Evolutionary conservation across 2,329 filamentous ascomycete species (phyloP), one percentile per base, ranked within the genome.

Genomic region (Trichocomaceae sp.): DNA sequence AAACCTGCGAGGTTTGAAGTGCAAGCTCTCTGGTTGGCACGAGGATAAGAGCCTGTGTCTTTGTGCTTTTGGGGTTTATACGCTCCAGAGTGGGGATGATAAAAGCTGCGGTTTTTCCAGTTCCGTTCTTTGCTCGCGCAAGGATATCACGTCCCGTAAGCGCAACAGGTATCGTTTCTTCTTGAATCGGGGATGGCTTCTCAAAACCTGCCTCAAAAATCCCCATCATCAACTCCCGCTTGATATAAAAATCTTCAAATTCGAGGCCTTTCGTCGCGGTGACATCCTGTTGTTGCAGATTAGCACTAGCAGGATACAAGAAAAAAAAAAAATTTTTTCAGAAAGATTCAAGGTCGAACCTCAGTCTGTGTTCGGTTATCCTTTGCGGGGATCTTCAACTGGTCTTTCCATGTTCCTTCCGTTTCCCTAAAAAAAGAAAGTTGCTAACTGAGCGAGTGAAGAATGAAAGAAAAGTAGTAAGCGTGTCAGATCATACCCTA

Each of bases 121-220:
- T 99, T 60, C 93, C 93, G 72, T 99, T 99, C 79, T 99, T 99
- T 62, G 93, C 93, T 74, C 93, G 84, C 57, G 93, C 93, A 61
- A 99, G 82, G 65, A 99, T 91, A 69, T 99, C 93, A 75, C 92
- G 84, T 55, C 93, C 93, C 47, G 92, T 95, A 55, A 99, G 81
- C 50, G 93, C 93, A 62, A 99, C 92, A 47, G 93, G 93, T 67
- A 99, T 96, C 54, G 93, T 90, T 77, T 97, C 93, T 85, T 99
- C 93, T 83, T 99, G 93, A 65, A 99, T 99, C 10, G 93, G 93
- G 55, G 93, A 99, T 15, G 93, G 93, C 76, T 95, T 96, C 73
- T 99, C 93, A 73, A 96, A 99, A 60, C 93, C 93, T 63, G 93
- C 93, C 77, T 99, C 93, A 73, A 97, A 99, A 62, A 99, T 97